These are phyloP conservation scores for Cyberlindnera misumaiensis DNA, from an alignment of 805 yeast species.

Conservation along the genomic window DNA sequence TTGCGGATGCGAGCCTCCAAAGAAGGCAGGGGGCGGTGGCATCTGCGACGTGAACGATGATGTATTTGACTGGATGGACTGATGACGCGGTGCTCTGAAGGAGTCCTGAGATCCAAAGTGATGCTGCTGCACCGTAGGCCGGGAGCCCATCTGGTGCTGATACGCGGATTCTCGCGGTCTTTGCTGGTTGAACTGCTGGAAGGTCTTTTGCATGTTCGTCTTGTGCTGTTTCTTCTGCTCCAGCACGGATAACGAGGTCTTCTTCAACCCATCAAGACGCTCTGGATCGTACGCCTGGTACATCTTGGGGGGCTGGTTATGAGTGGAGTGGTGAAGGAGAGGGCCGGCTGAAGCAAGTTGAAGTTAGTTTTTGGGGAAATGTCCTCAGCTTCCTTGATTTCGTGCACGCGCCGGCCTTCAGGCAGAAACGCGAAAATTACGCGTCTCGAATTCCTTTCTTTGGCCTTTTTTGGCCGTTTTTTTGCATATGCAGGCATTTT, in stretches of 20 bases:
- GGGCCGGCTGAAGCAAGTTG: background rate
- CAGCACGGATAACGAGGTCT: slow-evolving; percentile 20
- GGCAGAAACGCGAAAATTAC: too few relatives aligned
- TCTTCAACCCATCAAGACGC: slow-evolving; percentile 19
- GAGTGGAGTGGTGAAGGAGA: background rate
- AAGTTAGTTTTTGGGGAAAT: too few relatives aligned
- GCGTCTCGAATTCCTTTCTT: too few relatives aligned
- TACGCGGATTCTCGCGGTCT: slow-evolving; percentile 1
- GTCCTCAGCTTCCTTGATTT: too few relatives aligned
- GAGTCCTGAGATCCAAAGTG: background rate
- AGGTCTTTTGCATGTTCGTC: slow-evolving; percentile 21
- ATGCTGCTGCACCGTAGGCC: background rate
- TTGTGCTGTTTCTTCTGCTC: slow-evolving; percentile 18
- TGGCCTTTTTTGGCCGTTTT: too few relatives aligned
- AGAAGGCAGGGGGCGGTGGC: background rate
- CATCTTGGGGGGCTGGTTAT: background rate
- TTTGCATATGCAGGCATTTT: too few relatives aligned
- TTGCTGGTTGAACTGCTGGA: slow-evolving; percentile 20
- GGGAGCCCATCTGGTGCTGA: background rate
- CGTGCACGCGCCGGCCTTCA: too few relatives aligned
- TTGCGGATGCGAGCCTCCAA: background rate
- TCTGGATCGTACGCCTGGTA: slow-evolving; percentile 11
- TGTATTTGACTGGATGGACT: slow-evolving; percentile 4
- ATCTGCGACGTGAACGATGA: background rate
- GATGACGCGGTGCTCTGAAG: background rate